phyloP scores from a whole-genome alignment of 495 filamentous ascomycete genomes.

The Thermothielavioides terrestris region DNA sequence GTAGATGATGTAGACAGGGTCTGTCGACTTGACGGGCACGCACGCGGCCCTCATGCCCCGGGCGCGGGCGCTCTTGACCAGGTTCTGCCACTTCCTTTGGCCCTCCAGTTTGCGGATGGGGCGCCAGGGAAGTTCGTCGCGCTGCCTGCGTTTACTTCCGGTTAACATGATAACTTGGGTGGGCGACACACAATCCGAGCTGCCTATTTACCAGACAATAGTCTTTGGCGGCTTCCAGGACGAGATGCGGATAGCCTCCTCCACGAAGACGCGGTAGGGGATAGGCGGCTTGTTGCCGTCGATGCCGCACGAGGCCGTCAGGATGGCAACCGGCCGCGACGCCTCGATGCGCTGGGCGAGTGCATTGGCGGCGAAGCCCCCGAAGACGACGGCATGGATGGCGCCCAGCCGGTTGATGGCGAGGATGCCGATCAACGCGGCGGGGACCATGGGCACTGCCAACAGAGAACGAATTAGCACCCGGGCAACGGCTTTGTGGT shows the following conservation, averaged over 20 bases:
- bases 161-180: too few relatives aligned
- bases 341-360: constrained; percentile 86
- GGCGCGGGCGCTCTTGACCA: constrained; percentile 58
- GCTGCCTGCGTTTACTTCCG: constrained; percentile 32
- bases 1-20: constrained; percentile 85
- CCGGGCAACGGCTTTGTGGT: too few relatives aligned
- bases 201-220: constrained; percentile 55
- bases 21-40: constrained; percentile 67
- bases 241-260: constrained; percentile 53
- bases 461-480: too few relatives aligned
- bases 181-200: too few relatives aligned
- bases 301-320: constrained; percentile 89
- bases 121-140: constrained; percentile 69
- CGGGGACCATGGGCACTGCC: constrained; percentile 96
- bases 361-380: constrained; percentile 73
- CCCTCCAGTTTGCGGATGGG: constrained; percentile 52
- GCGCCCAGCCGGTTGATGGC: constrained; percentile 76
- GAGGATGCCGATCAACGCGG: constrained; percentile 74
- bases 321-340: constrained; percentile 60
- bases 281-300: constrained; percentile 74
- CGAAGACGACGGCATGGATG: constrained; percentile 87
- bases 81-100: constrained; percentile 69
- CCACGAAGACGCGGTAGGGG: constrained; percentile 61
- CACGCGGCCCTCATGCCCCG: constrained; percentile 57
- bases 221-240: constrained; percentile 55